A percentile compares a stretch with the other conserved stretches of the same genome.
phyloP scores from a whole-genome alignment of 768 basidiomycete species.

The Xerocomellus dryophilus region DNA sequence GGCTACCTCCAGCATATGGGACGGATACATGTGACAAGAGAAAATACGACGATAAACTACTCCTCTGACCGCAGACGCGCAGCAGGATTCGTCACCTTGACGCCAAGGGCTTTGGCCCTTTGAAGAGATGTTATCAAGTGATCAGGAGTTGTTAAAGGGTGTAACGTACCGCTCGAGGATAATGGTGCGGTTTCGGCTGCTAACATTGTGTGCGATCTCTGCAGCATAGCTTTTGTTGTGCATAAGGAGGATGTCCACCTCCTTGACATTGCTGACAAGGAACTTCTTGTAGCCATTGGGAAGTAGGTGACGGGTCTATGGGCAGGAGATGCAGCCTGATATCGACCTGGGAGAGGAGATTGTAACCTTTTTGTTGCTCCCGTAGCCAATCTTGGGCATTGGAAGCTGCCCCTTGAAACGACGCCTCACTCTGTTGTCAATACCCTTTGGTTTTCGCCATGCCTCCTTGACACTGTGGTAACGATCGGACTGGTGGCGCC shows the following conservation, averaged over 20 bases:
- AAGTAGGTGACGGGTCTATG: conserved; percentile 87
- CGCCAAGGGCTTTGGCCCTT: conserved; percentile 80
- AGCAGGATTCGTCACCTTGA: conserved; percentile 93
- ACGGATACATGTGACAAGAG: conserved; percentile 43
- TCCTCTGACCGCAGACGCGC: conserved; percentile 96
- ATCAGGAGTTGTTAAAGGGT: not conserved
- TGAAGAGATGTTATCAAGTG: conserved; percentile 11
- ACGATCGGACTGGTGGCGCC: conserved; percentile 98
- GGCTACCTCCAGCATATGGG: conserved; percentile 50
- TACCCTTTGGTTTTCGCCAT: conserved; percentile 99
- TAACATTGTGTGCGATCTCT: conserved; percentile 95
- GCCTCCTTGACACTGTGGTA: conserved; percentile 96
- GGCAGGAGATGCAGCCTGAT: conserved; percentile 2
- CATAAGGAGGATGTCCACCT: conserved; percentile 94
- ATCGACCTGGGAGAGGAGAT: not conserved
- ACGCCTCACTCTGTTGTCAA: conserved; percentile 95
- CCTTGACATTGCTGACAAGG: conserved; percentile 89
- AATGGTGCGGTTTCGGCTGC: conserved; percentile 88
- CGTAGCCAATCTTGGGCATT: conserved; percentile 91
- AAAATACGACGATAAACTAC: conserved; percentile 45
- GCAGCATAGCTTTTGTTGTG: conserved; percentile 96
- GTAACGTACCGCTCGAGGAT: conserved; percentile 78
- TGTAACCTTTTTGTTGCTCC: conserved; percentile 77
- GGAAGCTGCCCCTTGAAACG: conserved; percentile 93
- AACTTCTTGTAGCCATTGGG: conserved; percentile 97